These are phyloP conservation scores for Pseudonitzschia delicatissima DNA, from an alignment of 108 stramenopile genomes.

Conservation along the genomic window DNA sequence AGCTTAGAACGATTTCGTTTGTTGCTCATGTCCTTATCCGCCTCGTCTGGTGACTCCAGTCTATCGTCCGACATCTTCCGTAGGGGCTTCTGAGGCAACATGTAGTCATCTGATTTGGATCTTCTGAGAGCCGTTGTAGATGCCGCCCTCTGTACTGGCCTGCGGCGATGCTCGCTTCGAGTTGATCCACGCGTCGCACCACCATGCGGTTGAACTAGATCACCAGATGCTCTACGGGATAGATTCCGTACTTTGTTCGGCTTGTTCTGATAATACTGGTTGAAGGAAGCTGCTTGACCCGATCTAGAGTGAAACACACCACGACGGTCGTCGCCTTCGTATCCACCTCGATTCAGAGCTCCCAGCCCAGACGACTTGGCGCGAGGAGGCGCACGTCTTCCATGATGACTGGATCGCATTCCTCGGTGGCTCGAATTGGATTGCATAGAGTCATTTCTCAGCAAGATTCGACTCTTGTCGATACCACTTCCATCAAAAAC, in stretches of 20 bases:
- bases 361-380: constrained; percentile 29
- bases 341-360: background rate
- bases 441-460: constrained; percentile 32
- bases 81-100: constrained; percentile 11
- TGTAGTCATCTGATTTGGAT: background rate
- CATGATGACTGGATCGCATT: constrained; percentile 14
- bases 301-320: constrained; percentile 17
- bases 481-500: constrained; percentile 28
- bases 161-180: background rate
- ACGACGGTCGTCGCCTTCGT: constrained; percentile 19
- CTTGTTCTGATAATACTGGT: constrained; percentile 25
- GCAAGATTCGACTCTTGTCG: constrained; percentile 16
- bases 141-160: constrained; percentile 4
- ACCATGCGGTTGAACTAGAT: constrained; percentile 7
- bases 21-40: constrained; percentile 32
- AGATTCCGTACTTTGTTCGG: constrained; percentile 28
- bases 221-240: constrained; percentile 22
- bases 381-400: constrained; percentile 31
- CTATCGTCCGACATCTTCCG: constrained; percentile 6
- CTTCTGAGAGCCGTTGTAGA: constrained; percentile 15
- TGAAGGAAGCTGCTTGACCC: constrained; percentile 15
- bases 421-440: constrained; percentile 21
- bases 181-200: constrained; percentile 9
- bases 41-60: constrained; percentile 3
- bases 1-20: constrained; percentile 30